Percentiles rank a stretch among this genome's conserved stretches.
phyloP scores from a whole-genome alignment of 83 land plant genomes.

The Larix sibirica region DNA sequence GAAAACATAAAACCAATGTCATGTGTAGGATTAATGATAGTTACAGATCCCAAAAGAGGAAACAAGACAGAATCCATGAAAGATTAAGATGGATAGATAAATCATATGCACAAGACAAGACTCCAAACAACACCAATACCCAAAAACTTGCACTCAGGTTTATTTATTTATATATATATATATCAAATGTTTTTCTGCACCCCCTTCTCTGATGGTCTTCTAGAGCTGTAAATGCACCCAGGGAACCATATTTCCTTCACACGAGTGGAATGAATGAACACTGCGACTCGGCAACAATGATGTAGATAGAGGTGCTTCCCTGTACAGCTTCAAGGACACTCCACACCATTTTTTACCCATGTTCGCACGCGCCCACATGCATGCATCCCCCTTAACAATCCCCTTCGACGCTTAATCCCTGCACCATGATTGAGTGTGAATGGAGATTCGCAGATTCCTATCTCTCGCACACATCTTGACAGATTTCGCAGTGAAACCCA shows the following conservation, averaged over 20 bases:
- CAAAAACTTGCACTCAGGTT: not conserved
- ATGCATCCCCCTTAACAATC: conserved; percentile 3
- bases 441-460: conserved; percentile 13
- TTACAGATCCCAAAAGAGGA: conserved; percentile 10
- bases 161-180: not conserved
- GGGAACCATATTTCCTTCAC: not conserved
- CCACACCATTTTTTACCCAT: not conserved
- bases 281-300: not conserved
- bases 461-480: not conserved
- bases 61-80: not conserved
- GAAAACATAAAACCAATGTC: not conserved
- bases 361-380: conserved; percentile 14
- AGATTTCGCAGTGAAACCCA: conserved; percentile 3
- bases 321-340: conserved; percentile 1
- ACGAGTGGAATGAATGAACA: conserved; percentile 3
- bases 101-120: not conserved
- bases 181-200: not conserved
- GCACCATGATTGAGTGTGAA: not conserved
- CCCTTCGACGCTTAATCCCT: not conserved
- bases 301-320: not conserved
- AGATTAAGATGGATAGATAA: not conserved
- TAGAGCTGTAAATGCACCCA: not conserved
- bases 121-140: not conserved
- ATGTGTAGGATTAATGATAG: not conserved
- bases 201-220: not conserved